A percentile compares a stretch with the other conserved stretches of the same genome.
phyloP scores from a whole-genome alignment of 768 basidiomycete genomes.

The Phanerodontia chrysosporium region DNA sequence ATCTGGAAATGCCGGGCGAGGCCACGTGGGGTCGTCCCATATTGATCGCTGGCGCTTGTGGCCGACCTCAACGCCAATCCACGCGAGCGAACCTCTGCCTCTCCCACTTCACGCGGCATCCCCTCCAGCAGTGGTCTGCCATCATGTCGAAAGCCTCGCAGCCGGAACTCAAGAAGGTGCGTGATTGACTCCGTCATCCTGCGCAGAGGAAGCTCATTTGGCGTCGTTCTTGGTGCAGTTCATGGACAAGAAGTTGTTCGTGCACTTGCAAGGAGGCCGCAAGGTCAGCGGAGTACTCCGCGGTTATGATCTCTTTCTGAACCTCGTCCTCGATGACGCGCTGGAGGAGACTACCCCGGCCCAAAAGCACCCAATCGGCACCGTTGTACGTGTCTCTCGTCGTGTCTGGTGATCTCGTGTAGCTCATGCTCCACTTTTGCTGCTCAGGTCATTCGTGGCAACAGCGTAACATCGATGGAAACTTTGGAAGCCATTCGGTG shows the following conservation, averaged over 20 bases:
- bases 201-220: not conserved
- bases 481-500: constrained; percentile 62
- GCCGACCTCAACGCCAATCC: constrained; percentile 1
- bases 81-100: not conserved
- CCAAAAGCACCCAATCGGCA: constrained; percentile 87
- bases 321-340: constrained; percentile 95
- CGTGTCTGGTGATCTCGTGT: not conserved
- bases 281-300: constrained; percentile 93
- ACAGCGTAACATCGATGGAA: constrained; percentile 96
- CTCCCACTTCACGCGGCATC: not conserved
- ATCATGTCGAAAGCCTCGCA: constrained; percentile 88
- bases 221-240: constrained; percentile 64
- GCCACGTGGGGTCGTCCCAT: constrained; percentile 6
- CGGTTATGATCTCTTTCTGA: constrained; percentile 98
- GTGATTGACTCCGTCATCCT: not conserved
- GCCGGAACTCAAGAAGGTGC: constrained; percentile 99
- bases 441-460: constrained; percentile 87
- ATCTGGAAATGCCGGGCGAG: constrained; percentile 3
- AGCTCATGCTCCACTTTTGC: constrained; percentile 10
- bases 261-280: constrained; percentile 91
- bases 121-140: not conserved
- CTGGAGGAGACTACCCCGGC: constrained; percentile 87
- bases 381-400: constrained; percentile 61
- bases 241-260: constrained; percentile 97
- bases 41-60: not conserved